Conservation (phyloP, 2,329 filamentous ascomycete species). For the Calonectria pteridis region DNA sequence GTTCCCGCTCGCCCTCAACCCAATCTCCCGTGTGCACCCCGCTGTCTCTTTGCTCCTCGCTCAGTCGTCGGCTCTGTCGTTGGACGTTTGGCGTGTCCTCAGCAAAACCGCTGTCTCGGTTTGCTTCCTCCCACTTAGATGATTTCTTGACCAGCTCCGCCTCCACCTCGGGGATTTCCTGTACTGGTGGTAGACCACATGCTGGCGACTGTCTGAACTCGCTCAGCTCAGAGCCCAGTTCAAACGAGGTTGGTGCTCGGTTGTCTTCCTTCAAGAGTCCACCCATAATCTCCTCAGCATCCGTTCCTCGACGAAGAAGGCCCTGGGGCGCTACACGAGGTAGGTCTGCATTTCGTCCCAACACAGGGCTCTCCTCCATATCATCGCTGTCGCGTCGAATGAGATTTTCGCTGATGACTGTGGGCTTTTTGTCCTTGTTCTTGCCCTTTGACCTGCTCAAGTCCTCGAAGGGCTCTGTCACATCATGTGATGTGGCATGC, state of each 20-base stretch:
- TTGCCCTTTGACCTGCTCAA: slow-evolving; percentile 17
- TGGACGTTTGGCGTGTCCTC: slow-evolving; percentile 56
- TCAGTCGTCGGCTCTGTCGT: slow-evolving; percentile 50
- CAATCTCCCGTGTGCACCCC: slow-evolving; percentile 67
- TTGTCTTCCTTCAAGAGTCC: slow-evolving; percentile 49
- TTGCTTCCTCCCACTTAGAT: slow-evolving; percentile 44
- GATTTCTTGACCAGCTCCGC: slow-evolving; percentile 44
- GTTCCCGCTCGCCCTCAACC: slow-evolving; percentile 47
- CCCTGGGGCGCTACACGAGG: slow-evolving; percentile 37
- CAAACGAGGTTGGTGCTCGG: slow-evolving; percentile 39
- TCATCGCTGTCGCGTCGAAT: slow-evolving; percentile 43
- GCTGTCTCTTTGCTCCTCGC: slow-evolving; percentile 63
- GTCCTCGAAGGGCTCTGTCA: background rate
- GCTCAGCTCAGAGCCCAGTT: slow-evolving; percentile 44
- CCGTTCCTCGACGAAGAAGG: slow-evolving; percentile 48
- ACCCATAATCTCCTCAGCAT: slow-evolving; percentile 45
- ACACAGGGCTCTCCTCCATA: slow-evolving; percentile 54
- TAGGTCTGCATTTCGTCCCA: slow-evolving; percentile 44
- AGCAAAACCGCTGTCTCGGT: slow-evolving; percentile 50
- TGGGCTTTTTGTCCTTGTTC: slow-evolving; percentile 23
- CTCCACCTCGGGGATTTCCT: slow-evolving; percentile 63
- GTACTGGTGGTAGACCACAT: slow-evolving; percentile 63
- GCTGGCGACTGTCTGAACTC: slow-evolving; percentile 59
- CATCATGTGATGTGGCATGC: background rate
- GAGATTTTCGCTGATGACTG: slow-evolving; percentile 32